A percentile compares a stretch with the other conserved stretches of the same genome.
Evolutionary conservation across 2,329 filamentous ascomycete genomes (phyloP).

Genomic region (Mycogone perniciosa): DNA sequence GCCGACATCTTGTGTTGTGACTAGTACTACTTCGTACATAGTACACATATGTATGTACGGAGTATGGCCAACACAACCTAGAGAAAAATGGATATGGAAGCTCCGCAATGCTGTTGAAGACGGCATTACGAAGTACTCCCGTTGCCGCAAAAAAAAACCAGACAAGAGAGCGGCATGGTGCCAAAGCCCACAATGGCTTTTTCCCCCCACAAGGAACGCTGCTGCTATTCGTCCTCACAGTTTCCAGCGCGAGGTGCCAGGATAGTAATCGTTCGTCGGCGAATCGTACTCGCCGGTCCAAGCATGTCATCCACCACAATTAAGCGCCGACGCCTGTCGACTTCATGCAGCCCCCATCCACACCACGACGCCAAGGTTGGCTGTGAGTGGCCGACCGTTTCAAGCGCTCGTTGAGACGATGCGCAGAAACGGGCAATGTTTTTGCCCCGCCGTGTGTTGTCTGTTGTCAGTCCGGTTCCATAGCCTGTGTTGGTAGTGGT

Average conservation of each 20-base stretch:
- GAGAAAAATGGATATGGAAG: too few species aligned
- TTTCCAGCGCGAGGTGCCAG: background rate
- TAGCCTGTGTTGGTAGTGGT: background rate
- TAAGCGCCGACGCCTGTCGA: conserved; percentile 54
- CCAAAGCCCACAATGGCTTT: background rate
- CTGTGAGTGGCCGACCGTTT: conserved; percentile 14
- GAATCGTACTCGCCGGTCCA: conserved; percentile 34
- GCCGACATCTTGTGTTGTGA: too few species aligned
- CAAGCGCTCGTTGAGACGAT: conserved; percentile 5
- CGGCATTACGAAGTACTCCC: too few species aligned
- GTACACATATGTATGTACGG: too few species aligned
- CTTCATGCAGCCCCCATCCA: conserved; percentile 40
- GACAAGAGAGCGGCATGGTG: background rate
- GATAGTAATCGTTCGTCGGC: conserved; percentile 5
- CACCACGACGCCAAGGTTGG: conserved; percentile 8
- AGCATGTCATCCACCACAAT: conserved; percentile 35
- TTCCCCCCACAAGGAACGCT: background rate
- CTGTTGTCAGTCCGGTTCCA: background rate
- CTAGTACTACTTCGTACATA: too few species aligned
- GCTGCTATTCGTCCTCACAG: conserved; percentile 1
- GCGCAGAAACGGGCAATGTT: background rate
- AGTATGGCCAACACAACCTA: too few species aligned
- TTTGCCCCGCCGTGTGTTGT: background rate
- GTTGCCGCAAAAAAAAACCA: too few species aligned
- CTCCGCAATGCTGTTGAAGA: too few species aligned